phyloP scores from a whole-genome alignment of 78 protist species.

The Andalucia godoyi region DNA sequence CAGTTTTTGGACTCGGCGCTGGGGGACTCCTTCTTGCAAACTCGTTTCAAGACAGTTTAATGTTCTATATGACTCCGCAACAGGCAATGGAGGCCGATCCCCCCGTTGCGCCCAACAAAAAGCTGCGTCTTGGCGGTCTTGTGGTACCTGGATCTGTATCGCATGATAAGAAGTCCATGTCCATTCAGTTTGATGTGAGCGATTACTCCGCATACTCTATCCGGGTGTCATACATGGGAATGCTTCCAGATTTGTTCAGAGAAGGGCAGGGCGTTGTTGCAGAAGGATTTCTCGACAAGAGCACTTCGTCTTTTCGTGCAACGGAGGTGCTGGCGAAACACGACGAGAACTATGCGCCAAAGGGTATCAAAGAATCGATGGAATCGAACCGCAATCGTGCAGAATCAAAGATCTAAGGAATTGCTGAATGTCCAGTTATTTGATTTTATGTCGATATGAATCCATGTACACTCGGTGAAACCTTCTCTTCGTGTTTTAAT shows the following conservation, averaged over 20 bases:
- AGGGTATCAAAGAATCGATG: not conserved
- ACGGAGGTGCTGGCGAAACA: not conserved
- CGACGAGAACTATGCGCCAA: constrained; percentile 1
- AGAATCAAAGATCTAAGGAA: no score
- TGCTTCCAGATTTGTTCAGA: not conserved
- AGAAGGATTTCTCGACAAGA: not conserved
- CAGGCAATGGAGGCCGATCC: not conserved
- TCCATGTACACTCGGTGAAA: no score
- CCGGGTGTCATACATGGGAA: not conserved
- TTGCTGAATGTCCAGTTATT: no score
- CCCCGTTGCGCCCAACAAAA: not conserved
- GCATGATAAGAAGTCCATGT: not conserved
- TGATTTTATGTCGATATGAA: no score
- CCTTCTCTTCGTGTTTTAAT: no score
- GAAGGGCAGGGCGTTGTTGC: not conserved
- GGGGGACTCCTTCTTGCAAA: no score
- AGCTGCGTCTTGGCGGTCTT: not conserved
- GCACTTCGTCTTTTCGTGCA: not conserved
- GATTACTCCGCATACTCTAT: not conserved
- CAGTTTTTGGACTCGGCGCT: no score
- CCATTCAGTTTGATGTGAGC: not conserved
- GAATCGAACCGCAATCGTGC: no score
- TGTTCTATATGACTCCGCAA: not conserved
- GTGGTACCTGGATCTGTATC: not conserved
- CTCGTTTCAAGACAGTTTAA: not conserved